Conservation (phyloP, 352 stramenopile species). For the Phytophthora cactorum region DNA sequence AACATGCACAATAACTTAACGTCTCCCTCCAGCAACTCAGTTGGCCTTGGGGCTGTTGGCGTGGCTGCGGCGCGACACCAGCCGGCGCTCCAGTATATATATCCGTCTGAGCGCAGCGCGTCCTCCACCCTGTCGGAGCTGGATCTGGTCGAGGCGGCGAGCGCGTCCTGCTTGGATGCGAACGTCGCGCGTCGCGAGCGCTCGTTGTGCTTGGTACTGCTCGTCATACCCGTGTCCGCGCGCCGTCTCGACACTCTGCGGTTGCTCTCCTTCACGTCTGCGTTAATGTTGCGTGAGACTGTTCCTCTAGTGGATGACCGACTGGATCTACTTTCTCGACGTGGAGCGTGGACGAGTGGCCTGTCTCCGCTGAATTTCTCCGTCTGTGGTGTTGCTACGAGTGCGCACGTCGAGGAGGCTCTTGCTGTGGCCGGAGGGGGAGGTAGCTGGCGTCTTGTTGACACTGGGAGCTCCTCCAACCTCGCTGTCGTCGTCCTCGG, state of each 20-base stretch:
- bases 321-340: conserved; percentile 22
- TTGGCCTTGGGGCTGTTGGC: conserved; percentile 32
- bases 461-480: not conserved
- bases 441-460: conserved; percentile 5
- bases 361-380: conserved; percentile 18
- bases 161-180: conserved; percentile 34
- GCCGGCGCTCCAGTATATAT: conserved; percentile 70
- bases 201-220: conserved; percentile 19
- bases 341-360: conserved; percentile 32
- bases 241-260: conserved; percentile 29
- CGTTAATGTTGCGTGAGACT: not conserved
- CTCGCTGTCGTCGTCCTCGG: conserved; percentile 58
- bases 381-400: conserved; percentile 25
- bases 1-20: conserved; percentile 45
- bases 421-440: conserved; percentile 13
- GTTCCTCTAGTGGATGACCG: not conserved
- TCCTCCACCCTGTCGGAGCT: conserved; percentile 55
- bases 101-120: conserved; percentile 69
- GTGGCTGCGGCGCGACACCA: conserved; percentile 40
- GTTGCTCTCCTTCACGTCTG: conserved; percentile 26
- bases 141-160: conserved; percentile 37
- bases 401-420: conserved; percentile 30
- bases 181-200: conserved; percentile 37
- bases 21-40: conserved; percentile 9
- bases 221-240: conserved; percentile 20